Conservation (phyloP, 345 rosid genomes). For the Carallia brachiata region DNA sequence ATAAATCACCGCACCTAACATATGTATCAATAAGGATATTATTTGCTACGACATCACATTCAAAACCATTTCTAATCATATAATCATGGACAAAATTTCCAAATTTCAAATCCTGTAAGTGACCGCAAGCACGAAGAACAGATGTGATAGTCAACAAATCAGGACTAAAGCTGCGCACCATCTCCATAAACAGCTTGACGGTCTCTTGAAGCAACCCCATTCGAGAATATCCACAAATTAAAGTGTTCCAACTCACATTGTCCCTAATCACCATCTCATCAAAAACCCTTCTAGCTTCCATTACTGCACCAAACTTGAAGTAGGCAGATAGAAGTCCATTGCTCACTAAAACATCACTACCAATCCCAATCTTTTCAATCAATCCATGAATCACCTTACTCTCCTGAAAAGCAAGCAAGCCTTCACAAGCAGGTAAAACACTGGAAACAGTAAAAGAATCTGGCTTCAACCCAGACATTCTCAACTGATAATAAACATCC, state of each 20-base stretch:
- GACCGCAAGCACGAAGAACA: constrained; percentile 62
- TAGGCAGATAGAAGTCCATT: constrained; percentile 63
- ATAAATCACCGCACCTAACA: constrained; percentile 50
- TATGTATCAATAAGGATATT: constrained; percentile 61
- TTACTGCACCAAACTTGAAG: constrained; percentile 43
- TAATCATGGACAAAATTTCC: constrained; percentile 48
- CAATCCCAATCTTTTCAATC: constrained; percentile 47
- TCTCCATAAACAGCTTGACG: constrained; percentile 35
- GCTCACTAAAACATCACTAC: constrained; percentile 34
- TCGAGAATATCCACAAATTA: constrained; percentile 56
- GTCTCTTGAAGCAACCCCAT: constrained; percentile 48
- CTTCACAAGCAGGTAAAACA: constrained; percentile 60
- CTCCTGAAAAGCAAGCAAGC: constrained; percentile 35
- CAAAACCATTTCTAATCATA: constrained; percentile 35
- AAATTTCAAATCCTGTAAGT: constrained; percentile 35
- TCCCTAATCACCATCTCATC: constrained; percentile 51
- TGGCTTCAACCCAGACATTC: constrained; percentile 31
- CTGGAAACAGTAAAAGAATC: constrained; percentile 58
- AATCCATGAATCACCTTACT: constrained; percentile 50
- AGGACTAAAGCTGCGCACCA: constrained; percentile 40
- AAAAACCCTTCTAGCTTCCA: constrained; percentile 47
- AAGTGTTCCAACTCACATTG: constrained; percentile 54
- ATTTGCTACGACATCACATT: constrained; percentile 34
- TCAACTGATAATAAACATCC: constrained; percentile 28
- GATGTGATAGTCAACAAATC: constrained; percentile 52